These are phyloP conservation scores for Phaeosphaeria sp. DNA, from an alignment of 2,329 filamentous ascomycete genomes.

Conservation along the genomic window DNA sequence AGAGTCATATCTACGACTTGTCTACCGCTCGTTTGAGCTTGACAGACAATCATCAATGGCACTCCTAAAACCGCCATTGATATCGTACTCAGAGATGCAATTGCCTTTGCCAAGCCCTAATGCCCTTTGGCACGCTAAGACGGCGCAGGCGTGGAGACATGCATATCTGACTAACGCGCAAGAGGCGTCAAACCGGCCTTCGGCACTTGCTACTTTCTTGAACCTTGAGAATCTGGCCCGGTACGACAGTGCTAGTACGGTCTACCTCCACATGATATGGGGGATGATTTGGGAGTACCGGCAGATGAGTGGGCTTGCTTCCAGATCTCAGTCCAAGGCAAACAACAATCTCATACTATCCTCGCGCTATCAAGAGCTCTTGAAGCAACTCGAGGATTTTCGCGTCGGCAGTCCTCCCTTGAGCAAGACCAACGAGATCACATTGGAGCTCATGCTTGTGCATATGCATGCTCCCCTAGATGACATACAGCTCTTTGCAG, in stretches of 20 bases:
- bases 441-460: slow-evolving; percentile 64
- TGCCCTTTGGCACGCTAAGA: slow-evolving; percentile 70
- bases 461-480: slow-evolving; percentile 70
- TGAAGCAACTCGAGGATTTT: slow-evolving; percentile 63
- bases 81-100: slow-evolving; percentile 73
- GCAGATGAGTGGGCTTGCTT: slow-evolving; percentile 63
- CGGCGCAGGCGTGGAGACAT: slow-evolving; percentile 69
- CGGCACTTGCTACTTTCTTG: slow-evolving; percentile 37
- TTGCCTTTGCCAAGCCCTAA: slow-evolving; percentile 69
- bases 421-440: slow-evolving; percentile 39
- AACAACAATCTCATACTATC: slow-evolving; percentile 48
- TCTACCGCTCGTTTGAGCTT: slow-evolving; percentile 69
- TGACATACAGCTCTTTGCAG: slow-evolving; percentile 71
- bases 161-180: slow-evolving; percentile 57
- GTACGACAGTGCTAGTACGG: slow-evolving; percentile 54
- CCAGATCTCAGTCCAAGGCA: slow-evolving; percentile 45
- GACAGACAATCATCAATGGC: slow-evolving; percentile 74
- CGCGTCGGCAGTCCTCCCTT: slow-evolving; percentile 53
- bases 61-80: slow-evolving; percentile 67
- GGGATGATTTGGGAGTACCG: slow-evolving; percentile 71
- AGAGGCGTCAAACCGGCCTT: slow-evolving; percentile 25
- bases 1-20: slow-evolving; percentile 73
- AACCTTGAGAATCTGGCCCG: slow-evolving; percentile 30
- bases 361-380: slow-evolving; percentile 62
- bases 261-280: slow-evolving; percentile 72